Conservation (phyloP, 2,329 filamentous ascomycete species). For the Apiospora saccharicola region DNA sequence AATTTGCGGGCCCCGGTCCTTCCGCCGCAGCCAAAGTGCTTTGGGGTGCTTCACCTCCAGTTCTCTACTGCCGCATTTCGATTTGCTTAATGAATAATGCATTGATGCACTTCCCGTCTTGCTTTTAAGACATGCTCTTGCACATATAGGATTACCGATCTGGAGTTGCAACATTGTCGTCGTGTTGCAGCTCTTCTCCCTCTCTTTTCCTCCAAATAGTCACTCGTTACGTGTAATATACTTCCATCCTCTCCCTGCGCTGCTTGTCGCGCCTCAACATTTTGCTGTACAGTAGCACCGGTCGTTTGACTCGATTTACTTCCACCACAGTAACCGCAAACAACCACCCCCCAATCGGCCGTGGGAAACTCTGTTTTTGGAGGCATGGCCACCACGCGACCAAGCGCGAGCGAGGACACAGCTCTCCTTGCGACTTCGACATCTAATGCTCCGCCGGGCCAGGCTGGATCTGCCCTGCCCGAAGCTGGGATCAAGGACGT, state of each 20-base stretch:
- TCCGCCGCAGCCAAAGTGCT: not conserved
- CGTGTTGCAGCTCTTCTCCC: not conserved
- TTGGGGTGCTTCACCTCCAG: constrained; percentile 12
- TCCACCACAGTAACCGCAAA: not conserved
- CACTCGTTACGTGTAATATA: constrained; percentile 18
- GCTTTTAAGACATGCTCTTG: not conserved
- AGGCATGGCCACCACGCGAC: constrained; percentile 16
- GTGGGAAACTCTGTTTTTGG: constrained; percentile 12
- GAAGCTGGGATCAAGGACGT: not conserved
- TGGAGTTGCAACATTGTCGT: not conserved
- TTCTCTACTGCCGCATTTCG: not conserved
- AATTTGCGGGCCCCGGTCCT: constrained; percentile 9
- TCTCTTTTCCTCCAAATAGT: not conserved
- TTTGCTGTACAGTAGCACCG: not conserved
- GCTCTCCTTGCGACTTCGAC: constrained; percentile 4
- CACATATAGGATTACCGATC: not conserved
- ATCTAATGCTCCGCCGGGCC: not conserved
- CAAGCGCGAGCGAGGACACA: not conserved
- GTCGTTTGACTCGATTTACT: not conserved
- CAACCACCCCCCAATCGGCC: not conserved
- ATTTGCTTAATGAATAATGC: not conserved
- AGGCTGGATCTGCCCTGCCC: not conserved
- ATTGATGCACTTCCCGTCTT: constrained; percentile 13
- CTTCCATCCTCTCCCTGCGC: constrained; percentile 2
- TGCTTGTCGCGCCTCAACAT: constrained; percentile 1